Conservation (phyloP, 495 filamentous ascomycete species). For the Xanthoparmelia taractica region DNA sequence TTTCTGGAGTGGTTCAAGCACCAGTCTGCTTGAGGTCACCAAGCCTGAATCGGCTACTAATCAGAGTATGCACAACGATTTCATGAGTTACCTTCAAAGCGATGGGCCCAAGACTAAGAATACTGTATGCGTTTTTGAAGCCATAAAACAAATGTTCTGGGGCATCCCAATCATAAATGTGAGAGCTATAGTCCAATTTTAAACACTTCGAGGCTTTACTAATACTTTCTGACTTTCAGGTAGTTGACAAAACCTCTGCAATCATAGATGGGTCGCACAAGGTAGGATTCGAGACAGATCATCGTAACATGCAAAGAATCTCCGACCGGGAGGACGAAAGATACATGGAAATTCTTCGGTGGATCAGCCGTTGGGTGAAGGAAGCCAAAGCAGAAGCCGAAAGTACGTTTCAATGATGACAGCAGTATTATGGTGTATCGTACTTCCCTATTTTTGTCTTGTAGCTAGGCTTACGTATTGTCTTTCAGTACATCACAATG, state of each 20-base stretch:
- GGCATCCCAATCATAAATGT: background rate
- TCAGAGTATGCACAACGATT: background rate
- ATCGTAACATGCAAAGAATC: background rate
- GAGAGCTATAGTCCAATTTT: background rate
- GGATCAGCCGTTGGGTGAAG: background rate
- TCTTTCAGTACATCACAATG: background rate
- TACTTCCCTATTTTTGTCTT: background rate
- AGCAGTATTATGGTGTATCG: background rate
- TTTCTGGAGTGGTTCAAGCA: background rate
- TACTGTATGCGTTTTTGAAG: background rate
- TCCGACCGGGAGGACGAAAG: background rate
- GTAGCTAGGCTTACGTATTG: background rate
- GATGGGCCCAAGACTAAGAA: background rate
- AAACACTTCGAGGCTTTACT: background rate
- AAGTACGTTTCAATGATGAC: background rate
- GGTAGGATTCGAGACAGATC: background rate
- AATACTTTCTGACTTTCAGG: background rate
- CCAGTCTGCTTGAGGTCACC: background rate
- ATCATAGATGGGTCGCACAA: background rate
- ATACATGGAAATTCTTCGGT: background rate
- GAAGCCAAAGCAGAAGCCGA: background rate
- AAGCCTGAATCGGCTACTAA: background rate
- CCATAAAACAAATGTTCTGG: background rate
- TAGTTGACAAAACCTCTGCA: background rate
- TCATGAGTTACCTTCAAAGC: background rate